Evolutionary conservation across 1,284 basidiomycete genomes (phyloP).

Genomic region (Ustilago bromivora): DNA sequence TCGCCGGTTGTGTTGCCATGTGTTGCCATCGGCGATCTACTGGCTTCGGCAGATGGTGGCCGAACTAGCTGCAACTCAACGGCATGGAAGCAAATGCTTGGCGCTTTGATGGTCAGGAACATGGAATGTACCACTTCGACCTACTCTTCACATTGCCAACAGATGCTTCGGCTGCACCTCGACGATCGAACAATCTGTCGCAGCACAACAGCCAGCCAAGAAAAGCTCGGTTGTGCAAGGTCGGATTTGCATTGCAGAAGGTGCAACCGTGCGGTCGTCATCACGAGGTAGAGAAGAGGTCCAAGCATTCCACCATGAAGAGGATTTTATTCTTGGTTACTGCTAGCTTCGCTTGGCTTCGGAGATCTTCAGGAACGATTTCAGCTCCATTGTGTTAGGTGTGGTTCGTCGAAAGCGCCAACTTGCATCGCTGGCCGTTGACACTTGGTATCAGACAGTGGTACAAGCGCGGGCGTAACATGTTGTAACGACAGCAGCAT

Average conservation of each 20-base stretch:
- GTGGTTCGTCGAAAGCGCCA: neutral
- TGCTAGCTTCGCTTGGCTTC: neutral
- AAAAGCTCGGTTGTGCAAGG: slow-evolving; percentile 17
- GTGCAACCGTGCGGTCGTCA: slow-evolving; percentile 7
- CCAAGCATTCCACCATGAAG: neutral
- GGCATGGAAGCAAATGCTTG: slow-evolving; percentile 1
- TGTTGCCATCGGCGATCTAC: slow-evolving; percentile 1
- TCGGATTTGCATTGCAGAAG: slow-evolving; percentile 10
- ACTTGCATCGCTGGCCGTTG: neutral
- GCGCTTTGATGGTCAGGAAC: neutral
- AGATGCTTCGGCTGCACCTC: neutral
- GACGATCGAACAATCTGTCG: neutral
- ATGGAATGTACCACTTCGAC: neutral
- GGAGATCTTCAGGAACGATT: neutral
- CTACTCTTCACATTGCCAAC: neutral
- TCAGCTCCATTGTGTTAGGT: too few relatives aligned
- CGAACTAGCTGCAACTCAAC: neutral
- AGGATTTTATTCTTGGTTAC: neutral
- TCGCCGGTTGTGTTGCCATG: neutral
- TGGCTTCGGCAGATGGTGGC: neutral
- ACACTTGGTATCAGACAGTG: neutral
- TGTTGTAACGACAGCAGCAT: too few relatives aligned
- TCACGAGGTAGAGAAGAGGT: neutral
- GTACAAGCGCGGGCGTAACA: neutral
- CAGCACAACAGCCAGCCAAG: neutral